Evolutionary conservation across 768 basidiomycete species (phyloP), one percentile per base, ranked within the genome.

Genomic region (Leccinum longicurvipes): DNA sequence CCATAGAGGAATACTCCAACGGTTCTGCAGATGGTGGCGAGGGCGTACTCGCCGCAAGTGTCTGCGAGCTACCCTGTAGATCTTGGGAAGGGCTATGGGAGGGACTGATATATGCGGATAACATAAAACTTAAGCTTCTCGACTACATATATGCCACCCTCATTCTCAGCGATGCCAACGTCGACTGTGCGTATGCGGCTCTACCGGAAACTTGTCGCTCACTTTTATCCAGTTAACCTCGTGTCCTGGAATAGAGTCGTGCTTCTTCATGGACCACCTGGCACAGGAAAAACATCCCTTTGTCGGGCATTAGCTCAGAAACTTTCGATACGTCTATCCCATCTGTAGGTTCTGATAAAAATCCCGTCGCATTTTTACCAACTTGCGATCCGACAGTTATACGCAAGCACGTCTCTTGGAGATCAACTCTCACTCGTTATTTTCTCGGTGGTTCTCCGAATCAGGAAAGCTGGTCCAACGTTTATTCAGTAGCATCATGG

Each of bases 361-460:
- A 11, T 44, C 23, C 61, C 19, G 17, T 19, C 19, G 36, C n/a
- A 51, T 42, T 49, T 48, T 48, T 29, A 25, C 41, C 19, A 10
- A 60, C 15, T 17, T 36, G 39, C 28, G 36, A 42, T 46, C 50
- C 60, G 34, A 47, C 63, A 96, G 94, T 25, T 99, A 97, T 68
- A 77, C 88, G 0, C 82, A 90, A 71, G 83, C 92, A 32, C 89
- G 93, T 46, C 77, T 99, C 11, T 81, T 99, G 45, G 97, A 99
- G 71, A 97, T 99, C 66, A 98, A 98, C 68, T 95, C 97, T 0
- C 97, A 98, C 73, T 98, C 95, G 2, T 80, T 99, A 15, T 98
- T 99, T 70, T 95, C 93, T 15, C 91, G 94, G 63, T 99, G 97
- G 96, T 99, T 98, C 74, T 98, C 95, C 0, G 97, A 99, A 69